phyloP scores from a whole-genome alignment of 1,139 yeast genomes.

The Protomyces arabidopsidicola region DNA sequence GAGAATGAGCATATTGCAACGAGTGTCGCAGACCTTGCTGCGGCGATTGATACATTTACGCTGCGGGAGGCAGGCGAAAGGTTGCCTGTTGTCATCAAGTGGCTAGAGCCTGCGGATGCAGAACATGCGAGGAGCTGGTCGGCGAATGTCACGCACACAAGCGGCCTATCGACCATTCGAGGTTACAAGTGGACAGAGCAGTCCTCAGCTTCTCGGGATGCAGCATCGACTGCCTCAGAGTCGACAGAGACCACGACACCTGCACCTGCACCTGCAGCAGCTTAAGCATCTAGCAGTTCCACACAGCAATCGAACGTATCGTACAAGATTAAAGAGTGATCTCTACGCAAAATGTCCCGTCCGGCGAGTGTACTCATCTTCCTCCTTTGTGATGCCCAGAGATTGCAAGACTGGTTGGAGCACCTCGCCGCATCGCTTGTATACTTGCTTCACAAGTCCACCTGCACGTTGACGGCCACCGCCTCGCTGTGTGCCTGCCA shows the following conservation, averaged over 20 bases:
- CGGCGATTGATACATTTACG: slow-evolving; percentile 13
- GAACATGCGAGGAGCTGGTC: slow-evolving; percentile 16
- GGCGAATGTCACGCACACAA: slow-evolving; percentile 7
- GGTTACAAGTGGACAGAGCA: neutral
- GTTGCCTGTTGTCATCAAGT: slow-evolving; percentile 3
- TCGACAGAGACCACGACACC: neutral
- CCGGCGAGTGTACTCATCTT: slow-evolving; percentile 1
- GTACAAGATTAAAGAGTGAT: neutral
- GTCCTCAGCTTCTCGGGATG: neutral
- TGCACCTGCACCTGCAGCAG: slow-evolving; percentile 1
- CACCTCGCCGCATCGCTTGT: slow-evolving; percentile 13
- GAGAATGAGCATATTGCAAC: slow-evolving; percentile 21
- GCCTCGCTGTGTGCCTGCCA: neutral
- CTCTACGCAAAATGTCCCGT: neutral
- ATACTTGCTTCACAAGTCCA: slow-evolving; percentile 10
- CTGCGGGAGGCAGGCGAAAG: neutral
- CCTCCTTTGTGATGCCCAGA: slow-evolving; percentile 19
- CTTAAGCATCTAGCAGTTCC: neutral
- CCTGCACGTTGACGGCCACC: slow-evolving; percentile 6
- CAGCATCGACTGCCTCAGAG: neutral
- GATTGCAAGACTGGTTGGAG: slow-evolving; percentile 13
- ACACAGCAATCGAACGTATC: neutral
- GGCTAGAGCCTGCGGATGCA: slow-evolving; percentile 12
- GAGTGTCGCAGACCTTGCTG: slow-evolving; percentile 16
- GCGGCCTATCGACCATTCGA: neutral